These are phyloP conservation scores for Lactifluus hygrophoroides DNA, from an alignment of 768 basidiomycete genomes.

Conservation along the genomic window DNA sequence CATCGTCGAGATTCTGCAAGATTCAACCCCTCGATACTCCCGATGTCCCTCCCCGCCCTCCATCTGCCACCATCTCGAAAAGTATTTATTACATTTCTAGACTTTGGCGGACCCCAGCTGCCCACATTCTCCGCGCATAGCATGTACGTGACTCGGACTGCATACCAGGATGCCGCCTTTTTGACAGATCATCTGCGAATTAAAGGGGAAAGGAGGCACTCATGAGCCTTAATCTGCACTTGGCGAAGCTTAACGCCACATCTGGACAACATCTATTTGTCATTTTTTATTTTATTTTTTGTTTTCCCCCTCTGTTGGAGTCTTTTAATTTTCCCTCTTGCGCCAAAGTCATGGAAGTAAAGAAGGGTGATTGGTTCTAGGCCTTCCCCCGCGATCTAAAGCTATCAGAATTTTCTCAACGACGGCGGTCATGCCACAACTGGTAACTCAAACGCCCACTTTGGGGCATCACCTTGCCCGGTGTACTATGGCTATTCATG, in stretches of 20 bases:
- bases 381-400: slow-evolving; percentile 5
- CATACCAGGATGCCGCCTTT: neutral
- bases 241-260: slow-evolving; percentile 19
- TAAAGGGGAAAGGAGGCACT: neutral
- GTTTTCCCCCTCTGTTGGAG: neutral
- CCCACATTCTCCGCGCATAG: neutral
- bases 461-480: neutral
- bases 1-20: slow-evolving; percentile 2
- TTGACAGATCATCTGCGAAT: neutral
- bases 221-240: slow-evolving; percentile 5
- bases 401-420: slow-evolving; percentile 14
- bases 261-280: neutral
- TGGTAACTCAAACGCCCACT: slow-evolving; percentile 2
- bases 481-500: neutral
- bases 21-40: slow-evolving; percentile 17
- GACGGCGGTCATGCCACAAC: slow-evolving; percentile 12
- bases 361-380: slow-evolving; percentile 7
- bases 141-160: neutral
- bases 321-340: slow-evolving; percentile 6
- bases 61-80: slow-evolving; percentile 5
- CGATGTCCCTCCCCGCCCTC: slow-evolving; percentile 12
- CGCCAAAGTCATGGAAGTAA: slow-evolving; percentile 3
- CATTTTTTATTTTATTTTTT: neutral
- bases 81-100: slow-evolving; percentile 16
- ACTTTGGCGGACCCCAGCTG: neutral